phyloP scores from a whole-genome alignment of 768 basidiomycete genomes.

The Tremella fuciformis region DNA sequence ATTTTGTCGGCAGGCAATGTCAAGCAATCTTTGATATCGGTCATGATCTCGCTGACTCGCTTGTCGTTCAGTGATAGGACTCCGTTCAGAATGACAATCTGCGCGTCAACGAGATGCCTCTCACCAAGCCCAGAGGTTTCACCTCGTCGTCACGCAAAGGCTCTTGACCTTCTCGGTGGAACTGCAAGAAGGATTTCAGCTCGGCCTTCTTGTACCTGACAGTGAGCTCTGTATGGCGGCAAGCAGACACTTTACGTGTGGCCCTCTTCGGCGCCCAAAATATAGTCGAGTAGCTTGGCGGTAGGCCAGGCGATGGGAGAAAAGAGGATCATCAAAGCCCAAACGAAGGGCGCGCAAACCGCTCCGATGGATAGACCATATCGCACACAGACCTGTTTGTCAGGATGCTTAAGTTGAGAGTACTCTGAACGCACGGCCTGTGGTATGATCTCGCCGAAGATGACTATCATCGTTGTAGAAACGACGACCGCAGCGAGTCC shows the following conservation, averaged over 20 bases:
- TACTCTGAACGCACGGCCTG: conserved; percentile 53
- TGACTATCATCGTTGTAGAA: conserved; percentile 50
- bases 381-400: conserved; percentile 62
- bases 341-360: conserved; percentile 70
- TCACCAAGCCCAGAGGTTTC: conserved; percentile 7
- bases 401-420: background rate
- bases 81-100: conserved; percentile 53
- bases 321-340: conserved; percentile 67
- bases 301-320: conserved; percentile 74
- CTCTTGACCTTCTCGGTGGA: conserved; percentile 54
- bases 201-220: conserved; percentile 51
- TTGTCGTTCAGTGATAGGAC: conserved; percentile 53
- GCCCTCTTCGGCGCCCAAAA: conserved; percentile 70
- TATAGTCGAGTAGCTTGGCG: conserved; percentile 70
- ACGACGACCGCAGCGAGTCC: conserved; percentile 55
- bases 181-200: conserved; percentile 55
- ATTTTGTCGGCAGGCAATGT: conserved; percentile 73
- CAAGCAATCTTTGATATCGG: conserved; percentile 66
- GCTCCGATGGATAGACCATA: conserved; percentile 81
- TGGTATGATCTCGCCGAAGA: conserved; percentile 61
- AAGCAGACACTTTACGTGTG: conserved; percentile 42
- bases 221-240: conserved; percentile 5
- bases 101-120: background rate
- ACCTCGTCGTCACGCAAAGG: conserved; percentile 55
- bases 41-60: conserved; percentile 71